Conservation (phyloP, 208 protist genomes). For the Trichomonas vaginalis region DNA sequence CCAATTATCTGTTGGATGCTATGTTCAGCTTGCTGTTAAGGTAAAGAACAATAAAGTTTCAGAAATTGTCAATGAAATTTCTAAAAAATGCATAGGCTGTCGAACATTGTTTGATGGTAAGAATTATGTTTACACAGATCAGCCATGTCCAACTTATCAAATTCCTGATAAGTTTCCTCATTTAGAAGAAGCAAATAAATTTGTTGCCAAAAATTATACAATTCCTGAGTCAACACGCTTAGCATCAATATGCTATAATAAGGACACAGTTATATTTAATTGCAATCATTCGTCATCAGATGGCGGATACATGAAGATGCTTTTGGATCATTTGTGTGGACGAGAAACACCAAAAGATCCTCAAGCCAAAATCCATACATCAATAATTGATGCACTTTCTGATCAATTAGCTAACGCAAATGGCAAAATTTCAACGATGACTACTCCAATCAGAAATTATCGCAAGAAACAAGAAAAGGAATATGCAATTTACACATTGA, state of each 20-base stretch:
- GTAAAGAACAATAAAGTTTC: neutral
- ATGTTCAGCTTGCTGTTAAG: neutral
- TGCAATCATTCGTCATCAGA: neutral
- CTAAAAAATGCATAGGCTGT: neutral
- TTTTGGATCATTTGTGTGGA: neutral
- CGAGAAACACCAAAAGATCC: neutral
- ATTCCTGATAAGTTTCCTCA: neutral
- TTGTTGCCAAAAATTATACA: neutral
- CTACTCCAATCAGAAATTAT: neutral
- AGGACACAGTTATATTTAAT: neutral
- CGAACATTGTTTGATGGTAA: neutral
- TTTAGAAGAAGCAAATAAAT: neutral
- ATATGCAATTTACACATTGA: neutral
- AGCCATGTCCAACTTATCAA: neutral
- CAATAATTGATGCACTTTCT: neutral
- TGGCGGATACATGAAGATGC: neutral
- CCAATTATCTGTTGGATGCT: neutral
- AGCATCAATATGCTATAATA: neutral
- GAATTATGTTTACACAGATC: neutral
- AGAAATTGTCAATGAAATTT: neutral
- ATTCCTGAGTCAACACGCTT: neutral
- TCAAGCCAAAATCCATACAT: neutral
- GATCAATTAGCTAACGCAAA: neutral
- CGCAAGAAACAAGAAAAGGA: neutral
- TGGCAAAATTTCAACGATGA: neutral